Base-by-base conservation (phyloP, 345 rosid genomes). In the Bruguiera parviflora region DNA sequence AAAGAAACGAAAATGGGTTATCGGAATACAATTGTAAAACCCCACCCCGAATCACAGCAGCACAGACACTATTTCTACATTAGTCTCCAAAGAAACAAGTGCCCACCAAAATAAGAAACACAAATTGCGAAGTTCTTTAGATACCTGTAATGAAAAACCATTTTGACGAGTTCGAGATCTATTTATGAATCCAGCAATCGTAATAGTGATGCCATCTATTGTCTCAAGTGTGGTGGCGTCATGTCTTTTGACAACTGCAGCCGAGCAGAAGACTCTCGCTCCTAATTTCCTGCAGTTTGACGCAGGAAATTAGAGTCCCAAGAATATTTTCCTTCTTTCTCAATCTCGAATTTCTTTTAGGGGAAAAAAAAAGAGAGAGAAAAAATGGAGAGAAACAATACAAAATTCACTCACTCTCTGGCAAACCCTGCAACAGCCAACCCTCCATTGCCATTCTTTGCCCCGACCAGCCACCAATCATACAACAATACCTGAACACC, bases 81-180 rank as follows among this genome's bases (percentile, higher is more conserved):
- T 9, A 39, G 47, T 2, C 47, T 39, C 47, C 47, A 3, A 39
- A 39, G 47, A 39, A 39, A 39, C 47, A 39, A 39, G 15, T 39
- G 15, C 16, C 47, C 47, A 39, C 47, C 16, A 39, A 39, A 39
- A 10, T n/a, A 11, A 43, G 49, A 43, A 43, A 43, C 18, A 43
- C 16, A 13, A 43, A 43, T 13, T 43, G 49, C 49, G 0, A 43
- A 13, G 16, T 3, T 2, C 15, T 43, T 43, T 19, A 64, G 2
- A 43, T 66, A 83, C 90, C 87, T 79, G 29, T 18, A 52, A 22
- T 21, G 89, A 58, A 58, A 85, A 83, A 53, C 88, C 92, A 66
- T 82, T 85, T 71, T 77, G 72, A 55, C 19, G 77, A 0, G 85
- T 65, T 51, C 74, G 81, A 57, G 75, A 75, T 47, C 69, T 61